Conservation (phyloP, 805 yeast species). For the Starmerella geochares region DNA sequence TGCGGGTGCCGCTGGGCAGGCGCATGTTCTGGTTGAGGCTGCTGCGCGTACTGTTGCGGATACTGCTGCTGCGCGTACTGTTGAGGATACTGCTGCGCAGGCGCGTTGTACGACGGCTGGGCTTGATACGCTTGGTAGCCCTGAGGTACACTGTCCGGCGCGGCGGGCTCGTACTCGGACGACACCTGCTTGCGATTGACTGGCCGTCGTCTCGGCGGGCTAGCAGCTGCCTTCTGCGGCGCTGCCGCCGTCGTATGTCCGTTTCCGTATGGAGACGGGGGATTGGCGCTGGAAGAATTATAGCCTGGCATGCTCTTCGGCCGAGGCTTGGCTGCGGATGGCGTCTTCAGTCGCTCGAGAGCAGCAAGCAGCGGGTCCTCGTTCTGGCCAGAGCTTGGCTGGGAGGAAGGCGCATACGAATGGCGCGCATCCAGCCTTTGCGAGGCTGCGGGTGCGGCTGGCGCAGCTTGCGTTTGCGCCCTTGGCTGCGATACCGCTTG, state of each 20-base stretch:
- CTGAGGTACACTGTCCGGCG: constrained; percentile 1
- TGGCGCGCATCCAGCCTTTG: neutral
- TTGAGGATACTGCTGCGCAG: neutral
- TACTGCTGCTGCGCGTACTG: neutral
- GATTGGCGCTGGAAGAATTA: neutral
- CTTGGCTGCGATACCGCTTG: neutral
- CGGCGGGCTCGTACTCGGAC: constrained; percentile 2
- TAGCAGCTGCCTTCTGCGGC: neutral
- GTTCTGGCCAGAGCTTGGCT: neutral
- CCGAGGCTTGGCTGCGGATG: constrained; percentile 16
- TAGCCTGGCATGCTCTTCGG: constrained; percentile 6
- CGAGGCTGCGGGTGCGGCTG: constrained; percentile 7
- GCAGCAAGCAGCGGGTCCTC: constrained; percentile 49
- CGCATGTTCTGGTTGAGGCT: constrained; percentile 4
- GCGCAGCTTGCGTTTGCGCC: neutral
- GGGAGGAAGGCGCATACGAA: neutral
- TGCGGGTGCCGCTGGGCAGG: constrained; percentile 6
- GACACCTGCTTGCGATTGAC: constrained; percentile 8
- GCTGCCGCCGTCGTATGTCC: constrained; percentile 6
- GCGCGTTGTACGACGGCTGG: neutral
- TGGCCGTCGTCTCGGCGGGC: constrained; percentile 2
- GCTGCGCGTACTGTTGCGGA: neutral
- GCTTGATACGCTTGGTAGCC: neutral
- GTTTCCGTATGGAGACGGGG: constrained; percentile 15
- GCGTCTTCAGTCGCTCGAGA: constrained; percentile 37